A percentile compares a stretch with the other conserved stretches of the same genome.
phyloP scores from a whole-genome alignment of 164 flowering plant genomes.

The Houttuynia cordata region DNA sequence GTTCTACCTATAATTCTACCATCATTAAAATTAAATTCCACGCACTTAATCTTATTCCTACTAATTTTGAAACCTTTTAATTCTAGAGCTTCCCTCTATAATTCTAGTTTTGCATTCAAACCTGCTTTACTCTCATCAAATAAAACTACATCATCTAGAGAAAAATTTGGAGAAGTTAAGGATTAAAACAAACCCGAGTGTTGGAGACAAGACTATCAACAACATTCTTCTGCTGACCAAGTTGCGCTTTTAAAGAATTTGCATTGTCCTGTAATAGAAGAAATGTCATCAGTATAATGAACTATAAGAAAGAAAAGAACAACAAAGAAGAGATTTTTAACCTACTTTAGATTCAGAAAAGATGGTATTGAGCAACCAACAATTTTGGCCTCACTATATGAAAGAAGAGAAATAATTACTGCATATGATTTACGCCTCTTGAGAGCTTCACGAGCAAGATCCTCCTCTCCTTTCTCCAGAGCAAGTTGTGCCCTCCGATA shows the following conservation, averaged over 20 bases:
- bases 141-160: neutral
- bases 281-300: neutral
- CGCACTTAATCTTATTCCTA: no score
- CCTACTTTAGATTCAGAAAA: neutral
- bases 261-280: constrained; percentile 60
- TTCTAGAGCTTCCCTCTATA: no score
- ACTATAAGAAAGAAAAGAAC: no score
- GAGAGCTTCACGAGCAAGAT: constrained; percentile 89
- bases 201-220: constrained; percentile 78
- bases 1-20: no score
- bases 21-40: no score
- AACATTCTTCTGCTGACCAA: constrained; percentile 72
- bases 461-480: constrained; percentile 78
- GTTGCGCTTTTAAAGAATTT: constrained; percentile 60
- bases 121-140: no score
- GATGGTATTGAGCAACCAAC: neutral
- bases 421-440: constrained; percentile 84
- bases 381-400: neutral
- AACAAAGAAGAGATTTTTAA: no score
- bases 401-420: constrained; percentile 28
- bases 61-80: no score
- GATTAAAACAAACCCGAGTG: constrained; percentile 45
- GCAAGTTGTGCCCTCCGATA: constrained; percentile 80
- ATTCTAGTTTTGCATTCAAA: no score
- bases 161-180: no score